Percentiles rank a stretch among this genome's conserved stretches.
Conservation (phyloP, 345 rosid genomes). For the Brassica rapa region DNA sequence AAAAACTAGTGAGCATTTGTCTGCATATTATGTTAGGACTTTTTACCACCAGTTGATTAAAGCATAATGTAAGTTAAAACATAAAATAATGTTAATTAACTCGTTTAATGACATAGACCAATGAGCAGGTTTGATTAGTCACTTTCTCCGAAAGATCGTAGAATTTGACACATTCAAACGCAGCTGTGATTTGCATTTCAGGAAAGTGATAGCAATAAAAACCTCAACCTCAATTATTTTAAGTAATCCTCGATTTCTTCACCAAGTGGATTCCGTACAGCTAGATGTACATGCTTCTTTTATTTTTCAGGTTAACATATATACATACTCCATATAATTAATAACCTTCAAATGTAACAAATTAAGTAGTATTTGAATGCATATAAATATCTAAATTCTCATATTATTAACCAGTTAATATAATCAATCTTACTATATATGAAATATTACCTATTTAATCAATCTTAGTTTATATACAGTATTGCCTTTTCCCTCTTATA, state of each 20-base stretch:
- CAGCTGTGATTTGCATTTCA: conserved; percentile 35
- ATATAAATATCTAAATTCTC: neutral
- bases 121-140: conserved; percentile 16
- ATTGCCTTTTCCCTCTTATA: neutral
- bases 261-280: conserved; percentile 38
- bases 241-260: conserved; percentile 15
- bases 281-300: conserved; percentile 28
- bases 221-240: neutral
- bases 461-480: neutral
- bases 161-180: conserved; percentile 29
- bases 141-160: conserved; percentile 30
- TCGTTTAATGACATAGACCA: conserved; percentile 27
- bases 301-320: neutral
- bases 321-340: neutral
- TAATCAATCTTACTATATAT: neutral
- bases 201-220: conserved; percentile 16
- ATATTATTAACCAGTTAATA: neutral
- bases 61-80: neutral
- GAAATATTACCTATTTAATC: neutral
- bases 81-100: neutral
- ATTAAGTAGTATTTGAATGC: neutral
- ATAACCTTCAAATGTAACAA: neutral
- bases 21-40: neutral
- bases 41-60: conserved; percentile 1
- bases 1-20: conserved; percentile 4